Evolutionary conservation across 192 early-diverging fungal genomes (phyloP), one percentile per base, ranked within the genome.

Genomic region (Backusella luteola): DNA sequence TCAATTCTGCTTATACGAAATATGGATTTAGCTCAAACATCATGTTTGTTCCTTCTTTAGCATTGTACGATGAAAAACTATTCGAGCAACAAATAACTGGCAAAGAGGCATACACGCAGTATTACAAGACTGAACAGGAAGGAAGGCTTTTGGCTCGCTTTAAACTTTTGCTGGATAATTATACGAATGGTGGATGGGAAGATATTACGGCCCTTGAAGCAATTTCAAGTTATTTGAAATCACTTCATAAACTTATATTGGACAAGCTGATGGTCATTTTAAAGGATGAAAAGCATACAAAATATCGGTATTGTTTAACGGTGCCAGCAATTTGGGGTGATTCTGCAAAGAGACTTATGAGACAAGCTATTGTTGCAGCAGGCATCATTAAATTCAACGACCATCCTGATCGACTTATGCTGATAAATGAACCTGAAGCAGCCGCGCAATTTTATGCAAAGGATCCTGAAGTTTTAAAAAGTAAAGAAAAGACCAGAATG

Each of bases 401-500:
- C 23, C 80, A 80, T 32, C 53, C 77, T 4, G 69, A 81, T 56
- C 76, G 83, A 38, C 77, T 84, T 3, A 52, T 78, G 46, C 63
- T 84, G 26, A 73, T 84, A 21, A 79, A 6, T 74, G 84, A 85
- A 66, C 81, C 84, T 1, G 84, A 83, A 73, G 84, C 81, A 9
- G 84, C 84, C 7, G 84, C 84, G 14, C 79, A 78, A 2, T 85
- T 83, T 66, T 85, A 78, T 67, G 74, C 77, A 34, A 79, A 82
- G 34, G 82, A 83, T 14, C 82, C 76, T 36, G 81, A 82, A n/a
- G 81, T 80, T 41, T 82, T 82, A 56, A 76, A 82, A 35, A 68
- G 83, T 19, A 80, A 80, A 76, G 78, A 85, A 46, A 78, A 76
- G 23, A 74, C 78, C 23, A 77, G 73, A 46, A 80, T 80, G 56